Percentiles rank a stretch among this genome's conserved stretches.
Conservation (phyloP, 164 flowering plant species). For the Hamamelis virginiana region DNA sequence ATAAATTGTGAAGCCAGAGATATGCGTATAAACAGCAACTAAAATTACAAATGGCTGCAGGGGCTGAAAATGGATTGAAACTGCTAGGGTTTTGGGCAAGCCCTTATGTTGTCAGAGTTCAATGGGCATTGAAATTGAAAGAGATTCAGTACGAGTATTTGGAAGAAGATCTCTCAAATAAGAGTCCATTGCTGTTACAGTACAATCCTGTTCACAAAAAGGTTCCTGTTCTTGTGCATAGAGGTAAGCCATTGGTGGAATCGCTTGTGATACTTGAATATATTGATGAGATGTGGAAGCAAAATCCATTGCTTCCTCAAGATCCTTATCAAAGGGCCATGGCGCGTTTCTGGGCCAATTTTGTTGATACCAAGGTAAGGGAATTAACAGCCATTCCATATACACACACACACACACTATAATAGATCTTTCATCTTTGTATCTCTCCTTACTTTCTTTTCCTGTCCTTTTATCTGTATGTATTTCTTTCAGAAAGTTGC, state of each 20-base stretch:
- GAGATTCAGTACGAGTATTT: constrained; percentile 19
- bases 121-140: constrained; percentile 28
- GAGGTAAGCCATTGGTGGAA: constrained; percentile 26
- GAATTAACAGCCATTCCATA: too few relatives aligned
- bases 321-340: constrained; percentile 27
- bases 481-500: too few relatives aligned
- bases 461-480: too few relatives aligned
- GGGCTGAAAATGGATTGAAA: constrained; percentile 15
- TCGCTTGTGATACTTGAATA: constrained; percentile 29
- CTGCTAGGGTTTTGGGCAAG: constrained; percentile 25
- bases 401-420: too few relatives aligned
- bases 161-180: constrained; percentile 23
- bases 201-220: constrained; percentile 30
- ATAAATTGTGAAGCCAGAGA: too few relatives aligned
- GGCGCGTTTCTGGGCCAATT: constrained; percentile 35
- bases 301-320: constrained; percentile 22
- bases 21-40: too few relatives aligned
- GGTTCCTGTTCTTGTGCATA: constrained; percentile 32
- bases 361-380: constrained; percentile 27
- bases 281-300: constrained; percentile 29
- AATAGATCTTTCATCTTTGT: too few relatives aligned
- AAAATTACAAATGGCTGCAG: constrained; percentile 7
- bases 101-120: constrained; percentile 26
- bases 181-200: constrained; percentile 25
- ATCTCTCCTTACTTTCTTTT: too few relatives aligned